phyloP scores from a whole-genome alignment of 305 asterid species.

The Solanum aculeatissimum region DNA sequence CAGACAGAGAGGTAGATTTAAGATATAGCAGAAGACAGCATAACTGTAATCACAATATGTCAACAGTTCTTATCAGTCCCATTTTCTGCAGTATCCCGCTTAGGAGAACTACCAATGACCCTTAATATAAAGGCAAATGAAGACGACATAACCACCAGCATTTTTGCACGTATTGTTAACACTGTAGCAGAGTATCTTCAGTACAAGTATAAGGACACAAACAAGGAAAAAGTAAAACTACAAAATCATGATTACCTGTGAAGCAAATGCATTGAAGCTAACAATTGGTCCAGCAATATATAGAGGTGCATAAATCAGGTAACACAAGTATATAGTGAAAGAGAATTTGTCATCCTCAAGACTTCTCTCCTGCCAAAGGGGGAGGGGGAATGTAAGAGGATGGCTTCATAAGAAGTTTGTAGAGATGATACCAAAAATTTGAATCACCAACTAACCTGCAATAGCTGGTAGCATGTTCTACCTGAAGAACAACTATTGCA shows the following conservation, averaged over 20 bases:
- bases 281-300: constrained; percentile 97
- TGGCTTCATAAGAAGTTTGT: background rate
- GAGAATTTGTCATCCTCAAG: constrained; percentile 56
- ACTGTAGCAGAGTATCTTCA: background rate
- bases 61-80: background rate
- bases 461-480: constrained; percentile 72
- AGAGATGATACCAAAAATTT: background rate
- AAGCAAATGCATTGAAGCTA: constrained; percentile 93
- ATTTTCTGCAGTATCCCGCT: background rate
- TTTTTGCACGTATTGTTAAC: background rate
- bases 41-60: background rate
- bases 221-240: background rate
- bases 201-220: background rate
- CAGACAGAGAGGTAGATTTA: background rate
- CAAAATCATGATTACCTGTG: constrained; percentile 45
- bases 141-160: background rate
- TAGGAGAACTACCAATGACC: background rate
- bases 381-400: background rate
- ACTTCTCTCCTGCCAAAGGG: constrained; percentile 61
- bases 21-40: background rate
- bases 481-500: constrained; percentile 74
- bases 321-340: constrained; percentile 66
- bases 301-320: constrained; percentile 86
- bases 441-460: constrained; percentile 54
- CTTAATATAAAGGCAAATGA: background rate